Base-by-base conservation (phyloP, 164 flowering plant species). In the Tetracentron sinense region DNA sequence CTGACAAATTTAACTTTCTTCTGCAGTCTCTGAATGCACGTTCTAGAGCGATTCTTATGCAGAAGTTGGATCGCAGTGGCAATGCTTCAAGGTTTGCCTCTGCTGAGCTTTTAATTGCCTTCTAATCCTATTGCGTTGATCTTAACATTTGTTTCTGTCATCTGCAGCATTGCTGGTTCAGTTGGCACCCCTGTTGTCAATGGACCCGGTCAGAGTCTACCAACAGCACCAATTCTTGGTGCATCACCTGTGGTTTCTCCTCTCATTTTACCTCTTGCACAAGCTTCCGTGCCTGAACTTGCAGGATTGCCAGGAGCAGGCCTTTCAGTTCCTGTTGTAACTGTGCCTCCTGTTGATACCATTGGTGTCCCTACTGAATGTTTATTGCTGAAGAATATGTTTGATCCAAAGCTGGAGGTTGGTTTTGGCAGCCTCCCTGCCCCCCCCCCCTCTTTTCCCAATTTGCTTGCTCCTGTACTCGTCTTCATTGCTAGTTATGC, bases 281-380 rank as follows among this genome's bases (percentile, higher is more conserved):
- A 77, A 63, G 54, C 78, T 46, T 31, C 82, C 48, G 61, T 79
- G 69, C 78, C 88, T 66, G 67, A 71, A 11, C 68, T 84, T 31
- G 50, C 81, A 51, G 91, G 85, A 70, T 70, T 83, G 71, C 72
- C 81, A 12, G 76, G 65, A 23, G 50, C 82, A 42, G 75, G 68
- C 49, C 68, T 83, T 55, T 76, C 81, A 46, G 58, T 75, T 60
- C 76, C 85, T 20, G 38, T 82, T 61, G 65, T 63, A 48, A 53
- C 70, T n/a, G 65, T 68, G 23, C 76, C 92, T n/a, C 7, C 79
- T 7, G 29, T 86, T 26, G 86, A 85, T 66, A 62, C 78, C n/a
- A 65, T 88, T 65, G 98, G 98, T 56, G 72, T 69, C 50, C 96
- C 93, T 30, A 92, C 88, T 76, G 96, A 92, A 72, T 92, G 96